Conservation (phyloP, 1,139 yeast genomes). For the Pneumocystis murina region DNA sequence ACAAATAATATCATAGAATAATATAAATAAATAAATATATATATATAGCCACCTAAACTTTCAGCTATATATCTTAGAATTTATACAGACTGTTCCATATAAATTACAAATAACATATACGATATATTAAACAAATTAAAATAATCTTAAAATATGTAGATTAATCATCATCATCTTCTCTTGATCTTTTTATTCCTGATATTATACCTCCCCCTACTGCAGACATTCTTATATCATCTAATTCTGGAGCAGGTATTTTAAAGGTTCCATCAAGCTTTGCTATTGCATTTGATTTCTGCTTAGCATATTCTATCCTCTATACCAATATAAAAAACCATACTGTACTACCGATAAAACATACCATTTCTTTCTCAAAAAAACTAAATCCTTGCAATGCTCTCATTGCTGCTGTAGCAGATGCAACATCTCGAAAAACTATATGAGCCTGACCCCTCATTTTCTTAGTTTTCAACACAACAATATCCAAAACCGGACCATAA, state of each 20-base stretch:
- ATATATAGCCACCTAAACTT: not conserved
- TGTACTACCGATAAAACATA: constrained; percentile 4
- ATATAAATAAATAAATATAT: not conserved
- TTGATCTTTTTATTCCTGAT: not conserved
- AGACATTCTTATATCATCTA: not conserved
- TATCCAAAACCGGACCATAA: constrained; percentile 52
- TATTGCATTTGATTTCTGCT: constrained; percentile 22
- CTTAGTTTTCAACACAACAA: constrained; percentile 32
- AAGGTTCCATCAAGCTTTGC: constrained; percentile 23
- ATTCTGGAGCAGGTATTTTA: constrained; percentile 7
- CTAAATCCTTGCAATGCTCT: constrained; percentile 33
- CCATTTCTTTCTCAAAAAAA: constrained; percentile 45
- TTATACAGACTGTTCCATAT: not conserved
- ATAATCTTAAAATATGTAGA: not conserved
- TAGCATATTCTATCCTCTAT: constrained; percentile 33
- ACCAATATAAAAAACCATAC: not conserved
- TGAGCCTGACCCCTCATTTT: constrained; percentile 68
- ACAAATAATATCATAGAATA: not conserved
- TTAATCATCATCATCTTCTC: not conserved
- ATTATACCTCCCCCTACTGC: not conserved
- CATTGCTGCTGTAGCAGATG: constrained; percentile 41
- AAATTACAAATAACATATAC: not conserved
- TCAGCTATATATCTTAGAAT: not conserved
- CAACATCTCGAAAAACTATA: constrained; percentile 37
- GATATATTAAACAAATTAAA: not conserved